These are phyloP conservation scores for Coemansia sp. DNA, from an alignment of 192 early-diverging fungal genomes.

Conservation along the genomic window DNA sequence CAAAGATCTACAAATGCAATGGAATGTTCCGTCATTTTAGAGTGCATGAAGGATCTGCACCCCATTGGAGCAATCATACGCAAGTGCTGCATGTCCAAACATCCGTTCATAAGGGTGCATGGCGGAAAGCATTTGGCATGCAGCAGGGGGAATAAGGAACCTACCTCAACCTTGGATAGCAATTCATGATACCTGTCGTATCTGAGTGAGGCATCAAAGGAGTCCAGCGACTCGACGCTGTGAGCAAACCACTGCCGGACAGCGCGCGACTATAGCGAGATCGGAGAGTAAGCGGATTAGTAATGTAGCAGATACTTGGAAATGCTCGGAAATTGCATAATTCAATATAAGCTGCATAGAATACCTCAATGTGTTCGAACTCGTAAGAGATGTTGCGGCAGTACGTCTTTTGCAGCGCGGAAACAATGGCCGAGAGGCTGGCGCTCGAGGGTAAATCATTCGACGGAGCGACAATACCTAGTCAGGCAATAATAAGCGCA, in stretches of 20 bases:
- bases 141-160: conserved; percentile 44
- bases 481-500: background rate
- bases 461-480: conserved; percentile 43
- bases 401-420: conserved; percentile 66
- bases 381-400: conserved; percentile 91
- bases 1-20: conserved; percentile 69
- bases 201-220: conserved; percentile 45
- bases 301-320: background rate
- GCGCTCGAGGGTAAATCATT: conserved; percentile 8
- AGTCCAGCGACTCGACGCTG: conserved; percentile 68
- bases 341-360: conserved; percentile 78
- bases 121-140: background rate
- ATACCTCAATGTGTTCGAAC: conserved; percentile 81
- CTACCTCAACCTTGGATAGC: conserved; percentile 67
- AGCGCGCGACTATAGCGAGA: background rate
- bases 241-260: conserved; percentile 75
- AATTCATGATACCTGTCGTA: conserved; percentile 76
- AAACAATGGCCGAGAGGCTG: conserved; percentile 35
- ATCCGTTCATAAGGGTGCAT: background rate
- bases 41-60: background rate
- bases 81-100: background rate
- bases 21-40: background rate
- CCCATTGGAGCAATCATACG: background rate
- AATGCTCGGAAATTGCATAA: no score
- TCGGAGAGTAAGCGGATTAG: background rate